Evolutionary conservation across 1,284 basidiomycete genomes (phyloP).

Genomic region (Rhodotorula sp.): DNA sequence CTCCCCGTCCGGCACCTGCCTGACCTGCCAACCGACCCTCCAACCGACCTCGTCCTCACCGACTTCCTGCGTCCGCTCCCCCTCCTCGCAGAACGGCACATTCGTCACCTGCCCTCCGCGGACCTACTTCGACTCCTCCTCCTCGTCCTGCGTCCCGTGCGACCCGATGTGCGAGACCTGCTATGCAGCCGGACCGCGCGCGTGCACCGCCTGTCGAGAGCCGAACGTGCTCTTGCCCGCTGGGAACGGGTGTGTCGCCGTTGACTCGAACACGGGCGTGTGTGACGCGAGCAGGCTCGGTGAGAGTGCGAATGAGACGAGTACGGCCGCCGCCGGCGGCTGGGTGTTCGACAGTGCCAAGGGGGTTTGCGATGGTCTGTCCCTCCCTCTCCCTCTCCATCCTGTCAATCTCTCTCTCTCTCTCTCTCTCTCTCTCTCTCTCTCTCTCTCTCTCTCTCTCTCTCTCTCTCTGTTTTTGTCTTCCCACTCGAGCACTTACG

Average conservation of each 20-base stretch:
- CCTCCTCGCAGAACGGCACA: constrained; percentile 50
- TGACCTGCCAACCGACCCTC: constrained; percentile 65
- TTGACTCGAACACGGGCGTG: constrained; percentile 61
- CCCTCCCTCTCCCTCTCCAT: constrained; percentile 1
- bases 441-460: too few species aligned
- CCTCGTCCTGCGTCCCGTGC: constrained; percentile 58
- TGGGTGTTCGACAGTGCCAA: constrained; percentile 74
- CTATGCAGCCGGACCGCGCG: constrained; percentile 55
- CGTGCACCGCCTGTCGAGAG: constrained; percentile 55
- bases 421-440: too few species aligned
- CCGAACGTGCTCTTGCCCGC: constrained; percentile 32
- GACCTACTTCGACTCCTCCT: constrained; percentile 59
- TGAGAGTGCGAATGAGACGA: constrained; percentile 2
- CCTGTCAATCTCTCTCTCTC: too few species aligned
- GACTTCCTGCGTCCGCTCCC: constrained; percentile 62
- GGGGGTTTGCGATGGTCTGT: constrained; percentile 71
- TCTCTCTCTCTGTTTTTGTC: too few species aligned
- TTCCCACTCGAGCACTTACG: too few species aligned
- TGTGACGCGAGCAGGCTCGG: constrained; percentile 52
- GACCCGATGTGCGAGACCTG: constrained; percentile 68
- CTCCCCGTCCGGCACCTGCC: constrained; percentile 63
- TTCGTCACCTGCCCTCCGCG: constrained; percentile 62
- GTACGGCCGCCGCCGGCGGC: constrained; percentile 54
- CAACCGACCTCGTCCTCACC: constrained; percentile 60
- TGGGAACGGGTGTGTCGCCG: constrained; percentile 58